phyloP scores from a whole-genome alignment of 305 asterid species.

The Fraxinus sp. region DNA sequence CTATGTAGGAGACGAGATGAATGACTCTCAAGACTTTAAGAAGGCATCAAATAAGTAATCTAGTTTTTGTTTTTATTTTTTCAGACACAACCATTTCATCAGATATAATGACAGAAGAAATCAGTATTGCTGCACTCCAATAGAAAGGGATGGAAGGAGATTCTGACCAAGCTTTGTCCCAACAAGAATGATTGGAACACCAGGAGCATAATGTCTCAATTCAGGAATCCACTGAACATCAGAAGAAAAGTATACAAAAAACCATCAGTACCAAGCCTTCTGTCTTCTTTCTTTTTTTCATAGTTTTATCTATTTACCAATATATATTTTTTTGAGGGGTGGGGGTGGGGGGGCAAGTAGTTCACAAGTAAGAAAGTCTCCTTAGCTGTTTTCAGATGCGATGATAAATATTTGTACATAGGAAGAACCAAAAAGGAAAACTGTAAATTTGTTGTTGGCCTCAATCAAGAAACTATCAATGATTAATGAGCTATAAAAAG shows the following conservation, averaged over 20 bases:
- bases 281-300: neutral
- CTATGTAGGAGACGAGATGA: neutral
- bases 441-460: neutral
- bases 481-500: neutral
- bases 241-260: neutral
- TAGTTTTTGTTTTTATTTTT: neutral
- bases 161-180: constrained; percentile 56
- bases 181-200: constrained; percentile 52
- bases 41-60: neutral
- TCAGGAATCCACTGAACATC: constrained; percentile 48
- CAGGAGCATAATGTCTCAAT: constrained; percentile 53
- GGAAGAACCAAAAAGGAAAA: neutral
- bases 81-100: neutral
- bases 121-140: neutral
- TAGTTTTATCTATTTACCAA: neutral
- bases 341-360: neutral
- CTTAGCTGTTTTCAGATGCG: neutral
- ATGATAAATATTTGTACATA: neutral
- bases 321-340: neutral
- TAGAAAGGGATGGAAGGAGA: constrained; percentile 11
- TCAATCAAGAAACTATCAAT: neutral
- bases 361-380: neutral
- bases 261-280: neutral
- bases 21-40: neutral
- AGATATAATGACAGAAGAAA: neutral